These are phyloP conservation scores for Sclerotiophoma versabilis DNA, from an alignment of 2,329 filamentous ascomycete species.

Conservation along the genomic window DNA sequence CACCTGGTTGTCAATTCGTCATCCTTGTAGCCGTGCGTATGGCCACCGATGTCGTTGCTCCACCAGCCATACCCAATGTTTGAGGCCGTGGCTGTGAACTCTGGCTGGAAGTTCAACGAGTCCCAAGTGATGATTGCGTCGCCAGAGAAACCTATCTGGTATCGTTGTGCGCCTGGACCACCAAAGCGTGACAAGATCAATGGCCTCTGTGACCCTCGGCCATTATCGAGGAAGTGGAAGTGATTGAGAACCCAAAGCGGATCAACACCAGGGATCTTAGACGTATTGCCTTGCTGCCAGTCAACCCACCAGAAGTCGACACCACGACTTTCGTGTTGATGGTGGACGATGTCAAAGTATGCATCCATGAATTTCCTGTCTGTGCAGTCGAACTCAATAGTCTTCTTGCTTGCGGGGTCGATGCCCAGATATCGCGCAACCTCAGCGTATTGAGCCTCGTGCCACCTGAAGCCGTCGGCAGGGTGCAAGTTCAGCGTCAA, in stretches of 20 bases:
- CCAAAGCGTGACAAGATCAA: slow-evolving; percentile 69
- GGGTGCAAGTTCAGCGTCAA: slow-evolving; percentile 69
- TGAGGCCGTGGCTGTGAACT: slow-evolving; percentile 70
- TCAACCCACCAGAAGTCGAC: slow-evolving; percentile 73
- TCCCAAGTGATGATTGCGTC: slow-evolving; percentile 68
- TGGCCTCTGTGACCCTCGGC: slow-evolving; percentile 52
- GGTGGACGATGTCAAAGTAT: slow-evolving; percentile 65
- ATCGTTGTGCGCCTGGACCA: slow-evolving; percentile 68
- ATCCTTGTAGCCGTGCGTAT: slow-evolving; percentile 63
- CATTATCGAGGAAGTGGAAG: slow-evolving; percentile 66
- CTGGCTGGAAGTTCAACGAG: slow-evolving; percentile 68
- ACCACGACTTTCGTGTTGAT: slow-evolving; percentile 62
- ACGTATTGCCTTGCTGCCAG: slow-evolving; percentile 69
- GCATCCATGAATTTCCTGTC: slow-evolving; percentile 63
- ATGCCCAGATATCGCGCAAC: slow-evolving; percentile 62
- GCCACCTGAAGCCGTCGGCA: slow-evolving; percentile 62
- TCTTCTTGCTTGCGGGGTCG: slow-evolving; percentile 58
- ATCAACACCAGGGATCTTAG: slow-evolving; percentile 64
- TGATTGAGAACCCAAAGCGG: slow-evolving; percentile 72
- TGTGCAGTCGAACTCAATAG: slow-evolving; percentile 65
- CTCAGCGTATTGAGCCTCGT: slow-evolving; percentile 64
- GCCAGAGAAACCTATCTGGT: slow-evolving; percentile 70
- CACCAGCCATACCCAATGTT: slow-evolving; percentile 75
- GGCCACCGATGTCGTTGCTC: slow-evolving; percentile 73
- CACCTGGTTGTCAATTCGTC: slow-evolving; percentile 67